Conservation (phyloP, 106 monocot genomes). For the Vanilla planifolia region DNA sequence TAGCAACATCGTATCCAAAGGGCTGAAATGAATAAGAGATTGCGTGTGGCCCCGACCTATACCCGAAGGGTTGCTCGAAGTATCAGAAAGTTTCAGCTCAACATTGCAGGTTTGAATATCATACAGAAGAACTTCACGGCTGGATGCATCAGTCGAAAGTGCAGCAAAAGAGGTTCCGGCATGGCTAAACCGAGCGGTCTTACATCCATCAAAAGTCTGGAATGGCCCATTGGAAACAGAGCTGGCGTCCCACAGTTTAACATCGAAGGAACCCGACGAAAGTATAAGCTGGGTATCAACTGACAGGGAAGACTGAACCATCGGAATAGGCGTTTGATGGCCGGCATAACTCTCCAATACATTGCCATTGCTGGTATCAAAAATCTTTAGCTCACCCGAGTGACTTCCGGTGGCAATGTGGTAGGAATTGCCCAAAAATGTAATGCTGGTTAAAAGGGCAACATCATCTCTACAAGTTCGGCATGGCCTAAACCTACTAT, state of each 20-base stretch:
- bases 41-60: conserved; percentile 39
- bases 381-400: conserved; percentile 82
- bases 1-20: conserved; percentile 67
- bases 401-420: conserved; percentile 76
- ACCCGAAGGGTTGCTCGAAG: conserved; percentile 23
- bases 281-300: conserved; percentile 59
- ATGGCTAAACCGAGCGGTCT: conserved; percentile 80
- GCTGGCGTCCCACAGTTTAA: conserved; percentile 80
- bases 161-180: conserved; percentile 76
- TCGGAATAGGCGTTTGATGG: conserved; percentile 59
- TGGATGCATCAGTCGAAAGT: conserved; percentile 46
- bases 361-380: conserved; percentile 60
- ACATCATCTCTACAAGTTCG: conserved; percentile 84
- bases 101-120: conserved; percentile 71
- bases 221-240: conserved; percentile 56
- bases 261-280: conserved; percentile 63
- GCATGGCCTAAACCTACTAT: conserved; percentile 86
- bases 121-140: conserved; percentile 79
- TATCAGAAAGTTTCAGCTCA: conserved; percentile 48
- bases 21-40: conserved; percentile 87
- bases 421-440: conserved; percentile 67
- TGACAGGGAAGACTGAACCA: conserved; percentile 55
- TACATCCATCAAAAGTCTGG: conserved; percentile 93
- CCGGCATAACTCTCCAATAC: conserved; percentile 56
- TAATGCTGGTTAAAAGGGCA: conserved; percentile 70